These are phyloP conservation scores for Parmelia sp. DNA, from an alignment of 495 filamentous ascomycete genomes.

Conservation along the genomic window DNA sequence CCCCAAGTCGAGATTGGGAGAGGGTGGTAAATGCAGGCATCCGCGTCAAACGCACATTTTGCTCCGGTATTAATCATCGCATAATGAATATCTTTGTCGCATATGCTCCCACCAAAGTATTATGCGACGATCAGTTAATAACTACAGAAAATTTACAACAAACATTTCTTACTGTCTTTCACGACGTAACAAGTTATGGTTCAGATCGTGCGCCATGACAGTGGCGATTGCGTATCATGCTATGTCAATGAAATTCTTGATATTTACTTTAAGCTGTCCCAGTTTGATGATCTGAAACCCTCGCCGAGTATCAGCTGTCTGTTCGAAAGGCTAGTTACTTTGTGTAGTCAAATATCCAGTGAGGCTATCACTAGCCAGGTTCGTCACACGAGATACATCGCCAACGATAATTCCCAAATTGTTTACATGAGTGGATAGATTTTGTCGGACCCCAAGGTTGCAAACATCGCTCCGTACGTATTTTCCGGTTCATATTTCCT, in stretches of 20 bases:
- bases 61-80: not conserved
- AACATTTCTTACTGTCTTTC: not conserved
- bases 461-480: conserved; percentile 21
- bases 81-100: no score
- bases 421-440: conserved; percentile 24
- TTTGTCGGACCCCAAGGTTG: conserved; percentile 25
- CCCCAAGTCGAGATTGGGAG: not conserved
- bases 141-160: not conserved
- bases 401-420: not conserved
- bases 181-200: not conserved
- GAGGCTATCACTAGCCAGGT: conserved; percentile 19
- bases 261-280: conserved; percentile 17
- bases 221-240: conserved; percentile 6
- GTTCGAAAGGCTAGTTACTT: conserved; percentile 33
- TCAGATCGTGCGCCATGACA: not conserved
- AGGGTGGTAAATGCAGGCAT: not conserved
- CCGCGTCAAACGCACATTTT: not conserved
- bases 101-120: no score
- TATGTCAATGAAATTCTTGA: conserved; percentile 15
- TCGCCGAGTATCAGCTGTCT: conserved; percentile 32
- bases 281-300: conserved; percentile 20
- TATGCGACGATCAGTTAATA: no score
- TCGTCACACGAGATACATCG: not conserved
- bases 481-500: no score
- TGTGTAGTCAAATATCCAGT: conserved; percentile 29